Evolutionary conservation across 1,139 yeast genomes (phyloP).

Genomic region (Kodamaea derodonti): DNA sequence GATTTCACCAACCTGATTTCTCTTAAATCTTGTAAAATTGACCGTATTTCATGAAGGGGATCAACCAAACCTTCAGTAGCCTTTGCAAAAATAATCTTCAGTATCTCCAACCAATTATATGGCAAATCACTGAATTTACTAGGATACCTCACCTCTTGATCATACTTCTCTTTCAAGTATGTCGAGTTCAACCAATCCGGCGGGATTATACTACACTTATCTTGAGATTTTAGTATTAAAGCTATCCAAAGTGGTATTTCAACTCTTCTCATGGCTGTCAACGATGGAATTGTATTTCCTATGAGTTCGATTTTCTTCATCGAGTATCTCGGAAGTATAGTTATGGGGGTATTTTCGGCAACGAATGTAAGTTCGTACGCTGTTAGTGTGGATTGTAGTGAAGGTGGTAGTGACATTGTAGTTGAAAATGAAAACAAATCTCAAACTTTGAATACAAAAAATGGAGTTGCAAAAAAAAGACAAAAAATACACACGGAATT

Average conservation of each 20-base stretch:
- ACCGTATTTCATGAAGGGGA: conserved; percentile 59
- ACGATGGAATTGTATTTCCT: conserved; percentile 51
- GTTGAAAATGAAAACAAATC: too few species aligned
- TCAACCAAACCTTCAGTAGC: conserved; percentile 77
- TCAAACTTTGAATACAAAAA: too few species aligned
- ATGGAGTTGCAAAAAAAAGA: too few species aligned
- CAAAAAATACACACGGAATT: too few species aligned
- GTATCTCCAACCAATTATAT: conserved; percentile 81
- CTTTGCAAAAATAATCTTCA: conserved; percentile 59
- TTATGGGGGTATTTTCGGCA: conserved; percentile 74
- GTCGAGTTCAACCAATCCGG: conserved; percentile 79
- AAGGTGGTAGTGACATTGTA: conserved; percentile 62
- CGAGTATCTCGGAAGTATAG: conserved; percentile 72
- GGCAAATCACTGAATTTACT: conserved; percentile 71
- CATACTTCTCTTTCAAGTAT: conserved; percentile 56
- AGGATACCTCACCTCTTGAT: conserved; percentile 59
- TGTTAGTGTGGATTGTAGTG: conserved; percentile 54
- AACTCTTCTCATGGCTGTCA: conserved; percentile 67
- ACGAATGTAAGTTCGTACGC: conserved; percentile 80
- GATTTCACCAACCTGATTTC: conserved; percentile 82
- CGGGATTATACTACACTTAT: conserved; percentile 78
- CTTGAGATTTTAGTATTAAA: conserved; percentile 73
- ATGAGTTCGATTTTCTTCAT: conserved; percentile 62
- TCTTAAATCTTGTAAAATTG: conserved; percentile 74
- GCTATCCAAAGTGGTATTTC: conserved; percentile 89